Base-by-base conservation (phyloP, 2,329 filamentous ascomycete species). In the Truncatella angustata region DNA sequence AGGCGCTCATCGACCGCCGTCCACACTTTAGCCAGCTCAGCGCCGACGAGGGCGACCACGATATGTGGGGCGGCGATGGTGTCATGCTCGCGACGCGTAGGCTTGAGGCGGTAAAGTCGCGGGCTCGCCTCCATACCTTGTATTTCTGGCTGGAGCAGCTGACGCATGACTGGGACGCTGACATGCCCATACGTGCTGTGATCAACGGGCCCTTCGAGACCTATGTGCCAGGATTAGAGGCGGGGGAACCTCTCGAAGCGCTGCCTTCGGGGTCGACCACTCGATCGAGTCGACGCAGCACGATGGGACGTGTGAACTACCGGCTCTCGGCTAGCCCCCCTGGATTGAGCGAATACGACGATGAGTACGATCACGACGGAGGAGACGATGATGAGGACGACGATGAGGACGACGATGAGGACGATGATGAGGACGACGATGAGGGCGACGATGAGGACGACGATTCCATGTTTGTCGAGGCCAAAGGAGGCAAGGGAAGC, bases 1-100 rank as follows among this genome's bases (percentile, higher is more conserved):
- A 61, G 48, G 40, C 56, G 4, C 1, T 40, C 9, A 37, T 64
- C 26, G 61, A 65, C 23, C 58, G 64, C 23, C 57, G 60, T 9
- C 52, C 54, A 26, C 45, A 51, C 50, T 50, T 52, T 26, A 59
- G 52, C 45, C 54, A 60, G 43, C 51, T 51, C 32, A 51, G 54
- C 37, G 45, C 44, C 1, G 39, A 35, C 4, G 24, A 34, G 9
- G 53, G 26, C 12, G 6, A 5, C 21, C 26, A 52, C 7, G 35
- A 36, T 16, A 21, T 49, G 3, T 66, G 63, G 63, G 35, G 37
- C 1, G 32, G 24, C 1, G 65, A 66, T 14, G 10, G 4, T 12
- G 51, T 56, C 2, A 58, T 60, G 54, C 49, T 56, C 35, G 18
- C 35, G 26, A 56, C 50, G 18, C 58, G 56, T 16, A 42, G 57